A percentile compares a stretch with the other conserved stretches of the same genome.
Conservation (phyloP, 2,329 filamentous ascomycete species). For the Microdochium paspali region DNA sequence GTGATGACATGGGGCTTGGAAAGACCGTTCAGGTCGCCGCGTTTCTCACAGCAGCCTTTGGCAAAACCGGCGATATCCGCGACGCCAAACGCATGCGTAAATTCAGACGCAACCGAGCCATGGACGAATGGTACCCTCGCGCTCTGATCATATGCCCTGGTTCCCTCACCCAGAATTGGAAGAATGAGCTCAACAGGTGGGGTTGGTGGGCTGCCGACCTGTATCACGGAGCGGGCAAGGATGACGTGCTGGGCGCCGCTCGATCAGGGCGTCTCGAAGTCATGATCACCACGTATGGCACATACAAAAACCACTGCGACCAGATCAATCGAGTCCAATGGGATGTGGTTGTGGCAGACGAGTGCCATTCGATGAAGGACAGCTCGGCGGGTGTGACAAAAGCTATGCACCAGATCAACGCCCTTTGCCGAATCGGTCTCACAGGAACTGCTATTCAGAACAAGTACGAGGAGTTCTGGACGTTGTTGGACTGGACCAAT, state of each 20-base stretch:
- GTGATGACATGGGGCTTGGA: constrained; percentile 95
- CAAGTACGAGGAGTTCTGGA: constrained; percentile 96
- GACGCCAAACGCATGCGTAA: constrained; percentile 85
- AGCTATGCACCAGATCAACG: constrained; percentile 84
- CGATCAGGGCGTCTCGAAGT: constrained; percentile 72
- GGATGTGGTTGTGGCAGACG: constrained; percentile 92
- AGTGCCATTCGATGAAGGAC: constrained; percentile 87
- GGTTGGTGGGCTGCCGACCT: constrained; percentile 89
- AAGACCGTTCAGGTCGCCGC: constrained; percentile 96
- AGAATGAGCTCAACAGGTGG: constrained; percentile 77
- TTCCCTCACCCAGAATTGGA: constrained; percentile 85
- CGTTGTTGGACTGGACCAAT: constrained; percentile 90
- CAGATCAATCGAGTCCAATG: constrained; percentile 76
- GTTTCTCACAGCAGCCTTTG: constrained; percentile 84
- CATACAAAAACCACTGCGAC: constrained; percentile 70
- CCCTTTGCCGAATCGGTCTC: constrained; percentile 83
- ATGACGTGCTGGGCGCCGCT: constrained; percentile 63
- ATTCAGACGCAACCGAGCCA: constrained; percentile 49
- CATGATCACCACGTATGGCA: constrained; percentile 89
- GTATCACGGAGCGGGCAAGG: constrained; percentile 65
- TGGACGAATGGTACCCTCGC: constrained; percentile 68
- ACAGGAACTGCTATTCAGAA: constrained; percentile 97
- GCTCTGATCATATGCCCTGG: constrained; percentile 84
- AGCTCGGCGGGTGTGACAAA: constrained; percentile 66
- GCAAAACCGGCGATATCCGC: constrained; percentile 83